Percentiles rank a stretch among this genome's conserved stretches.
phyloP scores from a whole-genome alignment of 306 rosid genomes.

The Neltuma alba region DNA sequence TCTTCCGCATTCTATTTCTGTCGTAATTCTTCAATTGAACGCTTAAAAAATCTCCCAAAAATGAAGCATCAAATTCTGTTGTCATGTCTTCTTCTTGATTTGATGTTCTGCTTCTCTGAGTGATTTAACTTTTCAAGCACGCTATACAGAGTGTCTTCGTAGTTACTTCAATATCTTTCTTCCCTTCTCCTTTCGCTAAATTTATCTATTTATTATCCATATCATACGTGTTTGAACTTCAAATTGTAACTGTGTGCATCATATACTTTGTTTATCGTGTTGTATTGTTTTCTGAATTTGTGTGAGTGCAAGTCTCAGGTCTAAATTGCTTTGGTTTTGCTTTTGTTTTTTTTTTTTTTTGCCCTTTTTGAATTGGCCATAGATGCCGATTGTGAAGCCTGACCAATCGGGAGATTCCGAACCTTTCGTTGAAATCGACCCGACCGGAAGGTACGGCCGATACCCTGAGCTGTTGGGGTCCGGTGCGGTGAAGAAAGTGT shows the following conservation, averaged over 20 bases:
- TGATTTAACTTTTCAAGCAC: background rate
- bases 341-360: background rate
- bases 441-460: constrained; percentile 72
- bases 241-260: too few relatives aligned
- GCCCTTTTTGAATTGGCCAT: background rate
- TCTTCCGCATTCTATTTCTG: constrained; percentile 2
- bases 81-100: background rate
- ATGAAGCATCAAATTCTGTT: background rate
- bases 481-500: constrained; percentile 2
- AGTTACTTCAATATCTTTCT: background rate
- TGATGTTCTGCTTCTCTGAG: background rate
- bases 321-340: background rate
- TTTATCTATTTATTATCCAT: background rate
- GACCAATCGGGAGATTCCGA: constrained; percentile 59
- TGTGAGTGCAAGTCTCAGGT: background rate
- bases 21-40: background rate
- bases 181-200: background rate
- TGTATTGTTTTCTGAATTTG: background rate
- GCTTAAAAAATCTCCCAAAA: background rate
- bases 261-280: background rate
- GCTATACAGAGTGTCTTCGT: background rate
- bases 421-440: constrained; percentile 70
- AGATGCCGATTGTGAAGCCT: constrained; percentile 64
- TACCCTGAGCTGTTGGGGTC: constrained; percentile 17
- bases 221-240: background rate